These are phyloP conservation scores for Cercophora newfieldiana DNA, from an alignment of 495 filamentous ascomycete species.

Conservation along the genomic window DNA sequence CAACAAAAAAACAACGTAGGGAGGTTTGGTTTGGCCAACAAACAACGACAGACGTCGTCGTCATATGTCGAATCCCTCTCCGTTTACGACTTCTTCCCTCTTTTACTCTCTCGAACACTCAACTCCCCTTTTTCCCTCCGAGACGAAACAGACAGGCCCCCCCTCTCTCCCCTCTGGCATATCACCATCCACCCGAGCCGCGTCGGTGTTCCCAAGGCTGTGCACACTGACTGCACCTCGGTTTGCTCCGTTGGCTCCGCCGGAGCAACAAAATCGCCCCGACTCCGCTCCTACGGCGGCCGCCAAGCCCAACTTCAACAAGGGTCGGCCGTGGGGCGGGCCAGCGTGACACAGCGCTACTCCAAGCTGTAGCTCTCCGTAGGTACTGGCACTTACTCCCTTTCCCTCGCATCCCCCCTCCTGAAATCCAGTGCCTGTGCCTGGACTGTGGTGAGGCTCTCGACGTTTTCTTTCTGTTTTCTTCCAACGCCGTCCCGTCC, in stretches of 20 bases:
- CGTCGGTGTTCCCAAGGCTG: background rate
- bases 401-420: too few relatives aligned
- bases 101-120: background rate
- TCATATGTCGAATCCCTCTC: background rate
- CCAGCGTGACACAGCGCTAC: background rate
- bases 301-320: background rate
- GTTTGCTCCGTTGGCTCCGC: conserved; percentile 3
- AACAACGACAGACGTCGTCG: background rate
- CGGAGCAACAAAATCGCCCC: conserved; percentile 11
- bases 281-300: conserved; percentile 18
- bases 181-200: background rate
- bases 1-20: background rate
- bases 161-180: background rate
- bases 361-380: background rate
- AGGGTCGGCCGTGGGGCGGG: background rate
- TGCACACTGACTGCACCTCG: background rate
- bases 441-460: too few relatives aligned
- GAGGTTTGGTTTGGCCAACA: background rate
- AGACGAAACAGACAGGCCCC: background rate
- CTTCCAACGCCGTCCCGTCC: too few relatives aligned
- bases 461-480: too few relatives aligned
- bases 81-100: background rate
- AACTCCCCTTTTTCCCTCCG: background rate
- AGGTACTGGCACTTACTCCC: too few relatives aligned
- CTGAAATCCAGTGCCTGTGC: too few relatives aligned